A percentile compares a stretch with the other conserved stretches of the same genome.
Conservation (phyloP, 495 filamentous ascomycete species). For the Penicillium cinerascens region DNA sequence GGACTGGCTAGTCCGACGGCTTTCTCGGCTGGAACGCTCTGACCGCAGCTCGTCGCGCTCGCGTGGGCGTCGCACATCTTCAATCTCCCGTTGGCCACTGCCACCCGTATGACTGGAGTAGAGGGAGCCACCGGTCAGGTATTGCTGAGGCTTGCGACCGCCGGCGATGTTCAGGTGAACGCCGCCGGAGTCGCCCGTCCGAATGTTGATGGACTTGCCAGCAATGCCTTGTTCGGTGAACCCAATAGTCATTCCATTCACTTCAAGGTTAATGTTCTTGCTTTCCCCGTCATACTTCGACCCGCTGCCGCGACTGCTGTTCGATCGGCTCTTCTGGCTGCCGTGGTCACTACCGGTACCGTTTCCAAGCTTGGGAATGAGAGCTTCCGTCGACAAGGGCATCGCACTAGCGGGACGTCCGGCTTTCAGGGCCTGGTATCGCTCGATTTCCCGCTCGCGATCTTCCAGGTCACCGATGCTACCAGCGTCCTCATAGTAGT, state of each 20-base stretch:
- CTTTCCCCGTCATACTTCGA: constrained; percentile 33
- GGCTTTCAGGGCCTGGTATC: constrained; percentile 37
- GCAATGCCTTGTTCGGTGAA: constrained; percentile 37
- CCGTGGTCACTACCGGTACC: constrained; percentile 40
- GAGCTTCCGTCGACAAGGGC: constrained; percentile 35
- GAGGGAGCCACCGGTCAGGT: constrained; percentile 30
- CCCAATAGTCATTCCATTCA: constrained; percentile 44
- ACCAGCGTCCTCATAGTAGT: constrained; percentile 27
- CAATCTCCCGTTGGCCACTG: constrained; percentile 27
- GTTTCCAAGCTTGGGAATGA: constrained; percentile 28
- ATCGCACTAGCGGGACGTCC: constrained; percentile 23
- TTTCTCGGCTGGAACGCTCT: constrained; percentile 38
- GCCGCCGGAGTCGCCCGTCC: constrained; percentile 37
- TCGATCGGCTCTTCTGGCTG: constrained; percentile 45
- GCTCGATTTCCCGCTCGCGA: constrained; percentile 31
- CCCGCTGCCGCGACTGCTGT: constrained; percentile 43
- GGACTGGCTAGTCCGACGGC: constrained; percentile 39
- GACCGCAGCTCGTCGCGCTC: constrained; percentile 34
- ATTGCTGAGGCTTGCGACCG: constrained; percentile 34
- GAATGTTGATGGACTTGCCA: constrained; percentile 41
- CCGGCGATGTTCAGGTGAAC: constrained; percentile 41
- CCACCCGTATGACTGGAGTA: constrained; percentile 34
- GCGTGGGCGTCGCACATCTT: constrained; percentile 24
- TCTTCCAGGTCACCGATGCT: constrained; percentile 22
- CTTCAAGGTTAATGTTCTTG: constrained; percentile 40